Conservation (phyloP, 441 rosid genomes). For the Macaranga tanarius region DNA sequence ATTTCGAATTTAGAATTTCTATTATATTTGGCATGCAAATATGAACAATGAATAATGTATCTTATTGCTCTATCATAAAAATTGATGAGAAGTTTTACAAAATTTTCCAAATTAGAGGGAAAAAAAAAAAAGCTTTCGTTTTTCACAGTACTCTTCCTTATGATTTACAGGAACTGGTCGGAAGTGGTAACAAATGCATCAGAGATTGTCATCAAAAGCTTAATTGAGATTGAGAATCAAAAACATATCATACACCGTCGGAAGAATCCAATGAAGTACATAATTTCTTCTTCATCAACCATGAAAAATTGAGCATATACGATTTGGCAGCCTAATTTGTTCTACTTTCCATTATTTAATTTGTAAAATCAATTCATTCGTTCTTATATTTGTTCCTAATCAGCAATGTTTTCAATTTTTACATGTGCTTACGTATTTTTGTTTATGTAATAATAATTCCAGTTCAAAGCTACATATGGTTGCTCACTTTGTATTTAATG, state of each 20-base stretch:
- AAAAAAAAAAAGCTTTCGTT: too few relatives aligned
- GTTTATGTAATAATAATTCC: too few relatives aligned
- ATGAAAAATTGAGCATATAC: not conserved
- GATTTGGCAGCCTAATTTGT: not conserved
- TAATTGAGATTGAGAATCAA: constrained; percentile 52
- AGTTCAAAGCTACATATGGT: too few relatives aligned
- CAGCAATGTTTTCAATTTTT: not conserved
- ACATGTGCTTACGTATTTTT: too few relatives aligned
- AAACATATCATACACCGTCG: constrained; percentile 18
- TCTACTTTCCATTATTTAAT: not conserved
- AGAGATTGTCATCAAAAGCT: constrained; percentile 58
- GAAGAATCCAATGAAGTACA: not conserved
- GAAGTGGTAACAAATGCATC: constrained; percentile 64
- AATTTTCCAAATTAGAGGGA: too few relatives aligned
- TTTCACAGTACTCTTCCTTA: not conserved
- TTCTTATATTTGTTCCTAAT: not conserved
- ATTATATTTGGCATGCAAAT: too few relatives aligned
- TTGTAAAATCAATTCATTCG: not conserved
- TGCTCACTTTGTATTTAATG: too few relatives aligned
- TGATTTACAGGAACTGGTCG: constrained; percentile 52
- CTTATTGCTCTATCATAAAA: too few relatives aligned
- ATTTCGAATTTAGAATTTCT: too few relatives aligned
- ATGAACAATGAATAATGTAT: too few relatives aligned
- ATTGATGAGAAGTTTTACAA: too few relatives aligned
- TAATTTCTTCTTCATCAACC: not conserved